phyloP scores from a whole-genome alignment of 129 eudicot species.

The Gnaphalium uliginosum region DNA sequence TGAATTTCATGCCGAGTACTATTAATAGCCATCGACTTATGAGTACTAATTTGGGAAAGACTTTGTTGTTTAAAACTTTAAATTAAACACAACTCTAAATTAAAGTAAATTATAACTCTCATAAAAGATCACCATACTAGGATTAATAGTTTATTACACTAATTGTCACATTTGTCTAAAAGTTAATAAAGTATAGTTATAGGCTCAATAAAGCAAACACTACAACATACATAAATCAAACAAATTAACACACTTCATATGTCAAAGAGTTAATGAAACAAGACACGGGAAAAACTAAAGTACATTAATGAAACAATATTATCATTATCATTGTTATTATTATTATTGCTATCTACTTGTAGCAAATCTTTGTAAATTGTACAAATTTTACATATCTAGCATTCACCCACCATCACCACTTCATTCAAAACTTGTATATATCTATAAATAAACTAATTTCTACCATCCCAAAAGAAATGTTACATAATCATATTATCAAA shows the following conservation, averaged over 20 bases:
- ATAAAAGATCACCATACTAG: neutral
- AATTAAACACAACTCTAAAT: neutral
- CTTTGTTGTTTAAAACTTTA: neutral
- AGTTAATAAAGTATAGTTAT: too few species aligned
- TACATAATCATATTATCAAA: neutral
- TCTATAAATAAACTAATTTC: constrained; percentile 27
- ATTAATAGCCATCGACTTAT: too few species aligned
- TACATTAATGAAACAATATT: neutral
- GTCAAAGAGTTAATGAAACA: neutral
- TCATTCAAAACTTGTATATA: constrained; percentile 7
- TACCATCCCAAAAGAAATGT: constrained; percentile 2
- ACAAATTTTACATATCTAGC: constrained; percentile 24
- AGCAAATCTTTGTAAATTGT: constrained; percentile 27
- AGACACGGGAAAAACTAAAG: neutral
- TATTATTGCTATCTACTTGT: constrained; percentile 2
- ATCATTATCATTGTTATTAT: too few species aligned
- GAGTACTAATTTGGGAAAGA: too few species aligned
- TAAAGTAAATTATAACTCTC: neutral
- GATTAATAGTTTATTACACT: too few species aligned
- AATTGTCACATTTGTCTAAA: too few species aligned
- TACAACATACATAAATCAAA: neutral
- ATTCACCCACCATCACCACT: constrained; percentile 9
- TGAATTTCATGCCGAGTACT: too few species aligned
- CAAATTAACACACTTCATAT: neutral
- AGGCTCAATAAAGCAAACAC: neutral